Evolutionary conservation across 2,329 filamentous ascomycete species (phyloP).

Genomic region (Fusarium sp.): DNA sequence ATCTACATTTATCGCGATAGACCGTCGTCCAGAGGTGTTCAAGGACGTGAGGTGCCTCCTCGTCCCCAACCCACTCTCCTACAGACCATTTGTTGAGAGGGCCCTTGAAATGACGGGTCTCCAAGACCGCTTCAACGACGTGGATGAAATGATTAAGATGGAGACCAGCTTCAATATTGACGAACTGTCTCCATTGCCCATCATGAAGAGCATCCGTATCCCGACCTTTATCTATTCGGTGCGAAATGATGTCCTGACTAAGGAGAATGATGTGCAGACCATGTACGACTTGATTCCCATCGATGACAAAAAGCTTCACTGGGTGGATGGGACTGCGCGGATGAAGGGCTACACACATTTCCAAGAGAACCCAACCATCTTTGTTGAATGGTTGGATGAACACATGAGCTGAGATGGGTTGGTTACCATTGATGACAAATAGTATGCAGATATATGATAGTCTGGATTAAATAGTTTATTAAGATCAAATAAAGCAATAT

Average conservation of each 20-base stretch:
- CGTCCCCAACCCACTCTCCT: constrained; percentile 2
- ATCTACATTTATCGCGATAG: constrained; percentile 1
- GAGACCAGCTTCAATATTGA: constrained; percentile 5
- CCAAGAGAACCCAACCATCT: neutral
- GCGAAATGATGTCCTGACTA: neutral
- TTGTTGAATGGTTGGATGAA: constrained; percentile 6
- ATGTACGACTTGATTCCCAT: constrained; percentile 4
- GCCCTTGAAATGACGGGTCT: neutral
- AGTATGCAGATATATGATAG: no score
- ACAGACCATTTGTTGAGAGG: constrained; percentile 4
- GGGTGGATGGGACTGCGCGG: neutral
- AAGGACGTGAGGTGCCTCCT: constrained; percentile 2
- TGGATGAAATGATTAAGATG: neutral
- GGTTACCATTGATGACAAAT: neutral
- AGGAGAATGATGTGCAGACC: constrained; percentile 4
- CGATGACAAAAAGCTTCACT: constrained; percentile 1
- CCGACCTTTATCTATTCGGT: constrained; percentile 18
- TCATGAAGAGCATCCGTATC: neutral
- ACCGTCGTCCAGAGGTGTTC: constrained; percentile 12
- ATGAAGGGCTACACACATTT: constrained; percentile 12
- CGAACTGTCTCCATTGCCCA: constrained; percentile 1
- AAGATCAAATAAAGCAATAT: no score
- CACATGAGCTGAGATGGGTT: constrained; percentile 1
- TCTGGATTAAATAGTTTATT: no score
- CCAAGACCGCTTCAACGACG: constrained; percentile 1